Base-by-base conservation (phyloP, 2,329 filamentous ascomycete genomes). In the Epichloe elymi region DNA sequence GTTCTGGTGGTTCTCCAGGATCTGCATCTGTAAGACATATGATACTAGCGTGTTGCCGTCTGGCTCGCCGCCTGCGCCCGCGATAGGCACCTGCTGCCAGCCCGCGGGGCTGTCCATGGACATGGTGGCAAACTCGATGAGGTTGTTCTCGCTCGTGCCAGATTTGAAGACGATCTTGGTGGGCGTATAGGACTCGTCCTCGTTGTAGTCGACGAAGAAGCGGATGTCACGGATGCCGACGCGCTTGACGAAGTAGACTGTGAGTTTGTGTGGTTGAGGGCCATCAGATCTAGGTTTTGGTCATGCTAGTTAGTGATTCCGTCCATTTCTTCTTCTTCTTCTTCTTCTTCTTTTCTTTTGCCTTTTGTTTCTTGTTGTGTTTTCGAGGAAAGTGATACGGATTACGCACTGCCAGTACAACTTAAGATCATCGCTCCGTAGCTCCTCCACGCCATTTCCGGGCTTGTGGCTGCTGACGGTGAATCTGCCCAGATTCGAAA, bases 1-100 rank as follows among this genome's bases (percentile, higher is more conserved):
- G 65, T 98, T 98, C 69, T 98, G 93, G 66, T 98, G 93, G 63
- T 98, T 98, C 70, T 97, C 93, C 48, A 91, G 78, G 46, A 98
- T 84, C 58, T 86, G 83, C 61, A 97, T 83, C 66, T 97, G 90
- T 30, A 98, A 76, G 33, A 97, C 80, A 70, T 91, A 95, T 15
- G 87, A 89, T 54, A 90, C 82, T 17, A 97, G 78, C 1, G 90
- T 86, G 59, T 83, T 85, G 40, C 78, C 85, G 61, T 81, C 82
- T 46, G 74, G 74, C 45, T 78, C 80, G 40, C 75, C 74, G n/a
- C 76, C 78, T 0, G 71, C 71, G 12, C 72, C 72, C 1, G 65
- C 64, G 17, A 80, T 68, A 20, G 87, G 82, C 1, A 96, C 85
- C 63, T 95, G 85, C 51, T 95, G 85, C 93, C 93, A 98, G 7